Percentiles rank a stretch among this genome's conserved stretches.
phyloP scores from a whole-genome alignment of 768 basidiomycete species.

The Trametes meyenii region DNA sequence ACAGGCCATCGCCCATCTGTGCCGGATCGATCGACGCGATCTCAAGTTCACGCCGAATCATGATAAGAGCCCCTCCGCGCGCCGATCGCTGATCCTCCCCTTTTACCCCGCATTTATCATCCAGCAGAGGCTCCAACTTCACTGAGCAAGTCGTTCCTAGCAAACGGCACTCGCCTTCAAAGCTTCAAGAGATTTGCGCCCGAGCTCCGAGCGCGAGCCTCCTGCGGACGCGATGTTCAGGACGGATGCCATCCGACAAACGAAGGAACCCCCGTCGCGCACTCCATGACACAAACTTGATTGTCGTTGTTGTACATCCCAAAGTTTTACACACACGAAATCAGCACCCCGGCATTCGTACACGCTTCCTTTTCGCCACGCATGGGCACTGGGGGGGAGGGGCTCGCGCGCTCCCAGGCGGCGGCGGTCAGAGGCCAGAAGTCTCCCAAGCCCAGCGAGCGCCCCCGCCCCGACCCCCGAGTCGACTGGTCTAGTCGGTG shows the following conservation, averaged over 20 bases:
- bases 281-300: background rate
- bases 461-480: background rate
- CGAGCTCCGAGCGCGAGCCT: too few relatives aligned
- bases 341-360: background rate
- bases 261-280: background rate
- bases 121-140: too few relatives aligned
- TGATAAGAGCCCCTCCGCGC: background rate
- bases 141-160: too few relatives aligned
- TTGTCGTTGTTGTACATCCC: background rate
- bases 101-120: slow-evolving; percentile 7
- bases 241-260: background rate
- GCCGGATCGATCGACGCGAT: slow-evolving; percentile 20
- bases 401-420: background rate
- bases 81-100: slow-evolving; percentile 14
- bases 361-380: background rate
- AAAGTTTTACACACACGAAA: background rate
- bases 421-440: background rate
- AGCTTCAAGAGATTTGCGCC: too few relatives aligned
- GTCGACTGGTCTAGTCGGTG: slow-evolving; percentile 57
- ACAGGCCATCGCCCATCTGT: slow-evolving; percentile 21
- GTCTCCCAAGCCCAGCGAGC: background rate
- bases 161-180: too few relatives aligned
- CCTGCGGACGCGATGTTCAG: background rate
- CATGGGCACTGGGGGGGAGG: too few relatives aligned
- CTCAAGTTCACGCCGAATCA: slow-evolving; percentile 6